Evolutionary conservation across 495 filamentous ascomycete species (phyloP), one percentile per base, ranked within the genome.

Genomic region (Aspergillus nanangensis): DNA sequence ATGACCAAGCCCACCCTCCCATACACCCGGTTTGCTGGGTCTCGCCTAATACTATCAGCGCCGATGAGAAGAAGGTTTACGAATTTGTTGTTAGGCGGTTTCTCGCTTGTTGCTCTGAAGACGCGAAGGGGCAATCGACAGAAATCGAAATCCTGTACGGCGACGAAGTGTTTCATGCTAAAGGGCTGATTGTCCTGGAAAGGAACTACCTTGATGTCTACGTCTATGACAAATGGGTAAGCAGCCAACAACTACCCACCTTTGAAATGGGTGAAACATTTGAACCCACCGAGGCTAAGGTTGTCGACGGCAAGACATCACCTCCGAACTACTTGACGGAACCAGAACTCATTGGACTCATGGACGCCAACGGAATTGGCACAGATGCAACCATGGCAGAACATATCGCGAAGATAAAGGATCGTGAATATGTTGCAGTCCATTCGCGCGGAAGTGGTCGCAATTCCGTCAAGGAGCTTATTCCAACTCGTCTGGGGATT

Each of bases 351-450:
- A 96, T 98, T 64, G 88, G 84, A 4, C 76, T 98, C 18, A 98
- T 98, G 93, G 94, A 98, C 67, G 92, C 88, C 13, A 97, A 98
- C 61, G 93, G 93, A 9, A 98, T 98, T 55, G 93, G 93, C 13
- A 98, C 93, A 3, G 93, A 98, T 67, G 93, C 93, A 9, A 97
- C 93, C 1, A 98, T 98, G 94, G 92, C 93, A 0, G 93, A 98
- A 53, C 93, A 98, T 61, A 97, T 98, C 57, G 80, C 86, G 34
- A 96, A 94, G 61, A 91, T 98, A 62, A 89, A 96, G 63, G 82
- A 91, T 32, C 72, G 93, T 22, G 70, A 88, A 38, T 98, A 98
- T 58, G 90, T 90, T 19, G 77, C 77, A 34, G 80, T 81, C 2
- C 67, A 81, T 23, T 62, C 77, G n/a, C 79, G 80, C 38, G 73